Conservation (phyloP, 116 monocot genomes). For the Zostera marina region DNA sequence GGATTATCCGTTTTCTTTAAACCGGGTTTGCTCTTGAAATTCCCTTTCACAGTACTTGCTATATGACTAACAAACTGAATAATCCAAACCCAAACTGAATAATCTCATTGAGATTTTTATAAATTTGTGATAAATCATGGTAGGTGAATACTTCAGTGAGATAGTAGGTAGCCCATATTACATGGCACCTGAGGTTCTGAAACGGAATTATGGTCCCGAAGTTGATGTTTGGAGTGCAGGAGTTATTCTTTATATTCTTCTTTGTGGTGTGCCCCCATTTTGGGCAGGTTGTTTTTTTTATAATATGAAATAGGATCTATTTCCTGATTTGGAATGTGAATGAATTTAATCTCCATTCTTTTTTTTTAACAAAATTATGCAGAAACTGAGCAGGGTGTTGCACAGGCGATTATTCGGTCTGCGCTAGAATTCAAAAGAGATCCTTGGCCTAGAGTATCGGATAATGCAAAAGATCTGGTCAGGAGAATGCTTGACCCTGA, state of each 20-base stretch:
- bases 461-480: constrained; percentile 53
- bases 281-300: constrained; percentile 9
- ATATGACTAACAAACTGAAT: too few relatives aligned
- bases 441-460: constrained; percentile 64
- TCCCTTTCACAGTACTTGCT: not conserved
- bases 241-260: constrained; percentile 10
- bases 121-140: not conserved
- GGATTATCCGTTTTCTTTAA: constrained; percentile 64
- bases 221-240: constrained; percentile 14
- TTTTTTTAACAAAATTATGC: not conserved
- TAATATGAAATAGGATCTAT: not conserved
- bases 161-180: constrained; percentile 10
- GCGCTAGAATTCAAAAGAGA: constrained; percentile 54
- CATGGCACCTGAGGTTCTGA: constrained; percentile 11
- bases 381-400: constrained; percentile 72
- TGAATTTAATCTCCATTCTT: not conserved
- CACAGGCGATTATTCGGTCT: constrained; percentile 52
- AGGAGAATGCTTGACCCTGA: constrained; percentile 56
- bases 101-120: not conserved
- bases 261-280: constrained; percentile 12
- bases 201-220: constrained; percentile 12
- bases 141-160: constrained; percentile 7
- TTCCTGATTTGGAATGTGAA: not conserved
- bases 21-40: constrained; percentile 27
- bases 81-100: too few relatives aligned